Evolutionary conservation across 1,139 yeast species (phyloP), one percentile per base, ranked within the genome.

Genomic region (Candida pseudocylindracea): DNA sequence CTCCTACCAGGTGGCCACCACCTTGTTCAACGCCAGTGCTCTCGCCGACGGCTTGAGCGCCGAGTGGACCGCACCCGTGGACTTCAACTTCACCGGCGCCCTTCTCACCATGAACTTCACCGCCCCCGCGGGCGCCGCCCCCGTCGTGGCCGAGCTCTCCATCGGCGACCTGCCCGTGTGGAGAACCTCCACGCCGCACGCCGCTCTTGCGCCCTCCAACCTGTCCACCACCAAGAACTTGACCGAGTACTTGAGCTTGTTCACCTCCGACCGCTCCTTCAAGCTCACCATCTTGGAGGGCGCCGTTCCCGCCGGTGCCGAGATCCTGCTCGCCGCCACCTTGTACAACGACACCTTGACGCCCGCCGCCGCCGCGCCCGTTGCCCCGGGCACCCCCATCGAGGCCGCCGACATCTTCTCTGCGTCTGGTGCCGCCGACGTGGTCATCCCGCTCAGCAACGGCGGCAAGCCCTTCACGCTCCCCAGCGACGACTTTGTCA

Each of bases 61-160:
- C 27, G 38, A 42, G 10, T 46, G 32, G 34, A 30, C 35, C 12
- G 40, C 43, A 26, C 49, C 49, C 13, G 37, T 32, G 8, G 36
- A 33, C 7, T 42, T 41, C 37, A 44, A 41, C 34, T 44, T 38
- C 37, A 45, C 46, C 29, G 46, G 44, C 34, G 51, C 39, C 32
- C 38, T 38, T 26, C 38, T 48, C 29, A 41, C 46, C 24, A 43
- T 48, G 34, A 48, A 48, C 32, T 38, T 47, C 36, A 39, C 51
- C 28, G 26, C 24, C 5, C 28, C 25, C 12, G 32, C 32, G 5
- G 30, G 10, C 28, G 39, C 42, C 30, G 32, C 31, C 6, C 44
- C 43, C 30, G 33, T 35, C n/a, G 32, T 31, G 8, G 29, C 32
- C 13, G 29, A 27, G 11, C 29, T 31, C 30, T 35, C 41, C 31